Evolutionary conservation across 805 yeast genomes (phyloP).

Genomic region (Lachancea sp.): DNA sequence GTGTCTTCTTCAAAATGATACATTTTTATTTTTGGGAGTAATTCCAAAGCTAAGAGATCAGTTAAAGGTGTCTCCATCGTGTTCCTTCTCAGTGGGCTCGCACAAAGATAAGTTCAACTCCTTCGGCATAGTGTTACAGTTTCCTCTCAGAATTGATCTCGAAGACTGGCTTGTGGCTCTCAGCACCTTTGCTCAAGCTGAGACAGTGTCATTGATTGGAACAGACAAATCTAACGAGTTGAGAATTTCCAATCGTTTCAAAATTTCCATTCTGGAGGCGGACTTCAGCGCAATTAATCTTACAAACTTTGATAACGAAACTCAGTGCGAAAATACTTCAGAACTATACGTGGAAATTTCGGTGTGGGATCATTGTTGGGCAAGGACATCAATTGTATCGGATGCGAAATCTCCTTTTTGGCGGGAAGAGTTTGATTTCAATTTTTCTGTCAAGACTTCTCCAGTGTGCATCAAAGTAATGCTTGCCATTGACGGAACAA

Average conservation of each 20-base stretch:
- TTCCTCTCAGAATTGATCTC: slow-evolving; percentile 60
- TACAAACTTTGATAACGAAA: slow-evolving; percentile 3
- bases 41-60: slow-evolving; percentile 46
- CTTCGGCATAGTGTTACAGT: slow-evolving; percentile 41
- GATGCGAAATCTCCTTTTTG: slow-evolving; percentile 59
- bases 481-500: slow-evolving; percentile 20
- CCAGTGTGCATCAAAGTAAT: slow-evolving; percentile 42
- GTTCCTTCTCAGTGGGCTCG: slow-evolving; percentile 8
- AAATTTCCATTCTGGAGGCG: slow-evolving; percentile 61
- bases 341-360: slow-evolving; percentile 60
- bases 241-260: slow-evolving; percentile 47
- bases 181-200: slow-evolving; percentile 55
- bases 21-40: slow-evolving; percentile 52
- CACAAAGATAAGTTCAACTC: slow-evolving; percentile 27
- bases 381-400: slow-evolving; percentile 61
- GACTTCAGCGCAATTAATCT: slow-evolving; percentile 35
- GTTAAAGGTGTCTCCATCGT: slow-evolving; percentile 8
- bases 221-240: slow-evolving; percentile 34
- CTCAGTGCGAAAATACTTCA: slow-evolving; percentile 8
- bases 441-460: slow-evolving; percentile 48
- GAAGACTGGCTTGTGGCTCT: slow-evolving; percentile 75
- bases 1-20: slow-evolving; percentile 54
- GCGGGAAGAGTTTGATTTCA: slow-evolving; percentile 70
- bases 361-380: slow-evolving; percentile 72
- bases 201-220: slow-evolving; percentile 29